Evolutionary conservation across 164 flowering plant genomes (phyloP), one percentile per base, ranked within the genome.

Genomic region (Nymphaea thermarum): DNA sequence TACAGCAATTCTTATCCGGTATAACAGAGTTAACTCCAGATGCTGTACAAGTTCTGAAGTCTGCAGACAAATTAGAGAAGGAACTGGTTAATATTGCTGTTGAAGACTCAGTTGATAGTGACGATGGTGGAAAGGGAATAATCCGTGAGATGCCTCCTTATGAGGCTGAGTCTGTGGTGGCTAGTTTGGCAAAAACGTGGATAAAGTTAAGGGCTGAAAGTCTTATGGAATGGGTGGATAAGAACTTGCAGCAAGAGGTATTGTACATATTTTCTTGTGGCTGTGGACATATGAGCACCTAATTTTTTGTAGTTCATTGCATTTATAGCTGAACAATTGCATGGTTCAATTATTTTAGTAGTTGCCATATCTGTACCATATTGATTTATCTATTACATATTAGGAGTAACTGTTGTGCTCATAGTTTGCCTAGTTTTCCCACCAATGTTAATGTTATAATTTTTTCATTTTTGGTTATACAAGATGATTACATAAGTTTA

Each of bases 21-120:
- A 75, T 91, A 8, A 67, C 73, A 59, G 97, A 91, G 74, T 76
- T 94, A 76, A 87, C 95, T n/a, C 97, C 98, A 14, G 96, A 91
- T 79, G 85, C 87, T 43, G 73, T 88, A 44, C 86, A 82, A 76
- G 91, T 94, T 55, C 77, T 94, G 68, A 76, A 74, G 72, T 84
- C 97, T 68, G 95, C 99, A 18, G 90, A 90, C 72, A 90, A 85
- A 71, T 74, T 94, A 82, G 99, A 94, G 81, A 85, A 87, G 73
- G 89, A 85, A 82, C 89, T 94, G 3, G 97, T 94, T 61, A 88
- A 85, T 71, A 88, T 91, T 73, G 99, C 96, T 6, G 97, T 94
- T 59, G 89, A 86, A 76, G 97, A 94, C 77, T 74, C 99, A 11
- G 95, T 82, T 43, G 90, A 91, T 51, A 91, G 99, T 73, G 99